These are phyloP conservation scores for Populus trichocarpa DNA, from an alignment of 441 rosid genomes.

Conservation along the genomic window DNA sequence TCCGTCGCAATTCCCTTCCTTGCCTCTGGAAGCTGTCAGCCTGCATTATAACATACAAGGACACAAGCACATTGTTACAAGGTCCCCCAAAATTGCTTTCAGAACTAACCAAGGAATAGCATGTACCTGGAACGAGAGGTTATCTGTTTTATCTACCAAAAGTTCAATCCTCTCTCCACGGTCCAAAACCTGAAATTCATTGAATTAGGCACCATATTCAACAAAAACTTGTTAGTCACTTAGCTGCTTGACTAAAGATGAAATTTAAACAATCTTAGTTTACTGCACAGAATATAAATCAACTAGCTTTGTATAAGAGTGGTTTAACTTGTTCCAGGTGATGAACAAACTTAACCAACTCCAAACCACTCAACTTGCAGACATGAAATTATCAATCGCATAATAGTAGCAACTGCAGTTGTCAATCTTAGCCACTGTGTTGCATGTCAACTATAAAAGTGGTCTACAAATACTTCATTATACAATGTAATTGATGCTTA, in stretches of 20 bases:
- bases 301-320: neutral
- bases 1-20: constrained; percentile 86
- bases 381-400: neutral
- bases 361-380: neutral
- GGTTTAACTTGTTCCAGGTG: neutral
- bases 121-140: constrained; percentile 77
- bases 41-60: constrained; percentile 23
- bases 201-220: neutral
- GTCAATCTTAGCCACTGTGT: neutral
- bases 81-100: neutral
- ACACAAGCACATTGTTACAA: neutral
- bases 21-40: constrained; percentile 98
- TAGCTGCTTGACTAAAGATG: neutral
- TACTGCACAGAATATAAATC: neutral
- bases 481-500: neutral
- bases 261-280: neutral
- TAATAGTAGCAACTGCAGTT: neutral
- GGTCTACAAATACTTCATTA: neutral
- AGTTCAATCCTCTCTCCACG: constrained; percentile 96
- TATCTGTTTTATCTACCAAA: constrained; percentile 89
- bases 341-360: neutral
- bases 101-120: neutral
- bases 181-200: constrained; percentile 71
- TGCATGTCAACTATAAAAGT: neutral
- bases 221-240: neutral